Base-by-base conservation (phyloP, 306 rosid species). In the Vigna mungo region DNA sequence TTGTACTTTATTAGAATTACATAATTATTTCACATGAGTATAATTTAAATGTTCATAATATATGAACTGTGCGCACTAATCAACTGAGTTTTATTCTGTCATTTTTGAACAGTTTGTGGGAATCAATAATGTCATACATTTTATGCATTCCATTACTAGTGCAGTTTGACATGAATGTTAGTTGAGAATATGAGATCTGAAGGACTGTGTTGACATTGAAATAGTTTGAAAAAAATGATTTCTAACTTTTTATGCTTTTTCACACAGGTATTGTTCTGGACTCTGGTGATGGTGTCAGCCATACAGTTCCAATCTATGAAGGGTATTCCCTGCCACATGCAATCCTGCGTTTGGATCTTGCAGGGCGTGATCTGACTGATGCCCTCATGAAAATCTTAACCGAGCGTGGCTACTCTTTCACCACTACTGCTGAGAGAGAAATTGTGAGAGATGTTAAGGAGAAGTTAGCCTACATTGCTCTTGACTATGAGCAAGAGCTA, bases 281-380 rank as follows among this genome's bases (percentile, higher is more conserved):
- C 84, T 94, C 97, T 0, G 98, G 98, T 5, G 98, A 94, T 88
- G 98, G 97, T 86, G 98, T 94, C 52, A 94, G 98, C 82, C 98
- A 94, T 89, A 94, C 97, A 56, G 98, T 94, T 86, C 98, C 96
- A 6, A 94, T 94, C 63, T 94, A 94, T 49, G 98, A 94, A 88
- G 98, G 98, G 2, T 92, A 94, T 75, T 95, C 98, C 34, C 96
- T 94, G 54, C 98, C 98, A 78, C 98, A 94, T n/a, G 97, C 98
- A 72, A 94, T 94, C 84, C 85, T 94, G 78, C 98, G 97, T 83
- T 80, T 94, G 89, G 97, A 94, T 74, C 90, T 94, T 59, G 98
- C 98, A 43, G 98, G 98, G 15, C 96, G 98, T 77, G 98, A 94
- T 80, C 98, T 94, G 36, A 94, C 98, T 4, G 97, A 94, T 61